Evolutionary conservation across 73 alveolate genomes (phyloP).

Genomic region (Diophrys sp.): DNA sequence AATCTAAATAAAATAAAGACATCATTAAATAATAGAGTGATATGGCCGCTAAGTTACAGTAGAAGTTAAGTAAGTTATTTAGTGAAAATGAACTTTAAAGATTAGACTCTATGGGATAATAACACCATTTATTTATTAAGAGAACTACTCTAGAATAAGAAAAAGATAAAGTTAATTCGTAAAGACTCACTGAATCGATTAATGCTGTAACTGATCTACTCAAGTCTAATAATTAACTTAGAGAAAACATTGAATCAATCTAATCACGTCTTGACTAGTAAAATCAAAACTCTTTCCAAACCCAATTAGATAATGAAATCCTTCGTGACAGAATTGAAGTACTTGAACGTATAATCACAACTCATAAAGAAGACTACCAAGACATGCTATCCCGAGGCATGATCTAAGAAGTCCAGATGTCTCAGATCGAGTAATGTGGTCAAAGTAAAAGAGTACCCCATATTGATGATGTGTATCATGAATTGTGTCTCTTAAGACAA

Average conservation of each 20-base stretch:
- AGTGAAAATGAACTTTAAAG: background rate
- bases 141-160: constrained; percentile 5
- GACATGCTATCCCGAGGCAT: background rate
- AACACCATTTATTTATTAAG: background rate
- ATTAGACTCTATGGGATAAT: background rate
- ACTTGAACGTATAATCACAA: constrained; percentile 18
- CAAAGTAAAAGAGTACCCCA: constrained; percentile 34
- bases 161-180: constrained; percentile 28
- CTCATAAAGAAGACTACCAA: constrained; percentile 12
- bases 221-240: constrained; percentile 46
- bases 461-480: constrained; percentile 47
- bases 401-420: constrained; percentile 29
- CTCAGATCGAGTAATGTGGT: constrained; percentile 23
- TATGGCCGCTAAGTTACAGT: background rate
- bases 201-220: constrained; percentile 64
- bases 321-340: constrained; percentile 59
- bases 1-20: background rate
- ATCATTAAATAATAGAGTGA: background rate
- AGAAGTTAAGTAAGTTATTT: background rate
- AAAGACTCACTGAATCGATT: constrained; percentile 43
- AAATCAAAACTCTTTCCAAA: constrained; percentile 27
- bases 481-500: constrained; percentile 33
- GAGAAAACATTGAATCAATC: constrained; percentile 40
- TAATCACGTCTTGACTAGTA: constrained; percentile 5
- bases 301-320: constrained; percentile 37